Conservation (phyloP, 2,329 filamentous ascomycete species). For the Penicillium sp. region DNA sequence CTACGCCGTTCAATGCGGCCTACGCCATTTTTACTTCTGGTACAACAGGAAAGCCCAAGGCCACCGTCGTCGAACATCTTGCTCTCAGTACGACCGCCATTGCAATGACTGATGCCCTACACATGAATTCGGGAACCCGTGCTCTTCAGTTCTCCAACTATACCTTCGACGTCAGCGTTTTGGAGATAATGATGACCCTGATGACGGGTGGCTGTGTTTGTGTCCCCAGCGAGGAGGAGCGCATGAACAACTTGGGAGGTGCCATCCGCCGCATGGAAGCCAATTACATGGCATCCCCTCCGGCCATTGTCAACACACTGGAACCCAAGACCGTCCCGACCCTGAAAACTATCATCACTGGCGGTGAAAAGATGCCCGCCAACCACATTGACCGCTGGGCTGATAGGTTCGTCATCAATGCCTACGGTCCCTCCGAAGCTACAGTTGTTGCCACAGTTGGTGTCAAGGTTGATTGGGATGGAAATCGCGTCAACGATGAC, state of each 20-base stretch:
- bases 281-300: slow-evolving; percentile 57
- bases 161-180: slow-evolving; percentile 54
- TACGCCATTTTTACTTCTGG: slow-evolving; percentile 62
- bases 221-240: slow-evolving; percentile 53
- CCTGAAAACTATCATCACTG: slow-evolving; percentile 44
- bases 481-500: slow-evolving; percentile 30
- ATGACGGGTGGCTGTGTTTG: slow-evolving; percentile 60
- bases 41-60: slow-evolving; percentile 57
- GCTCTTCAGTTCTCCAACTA: slow-evolving; percentile 59
- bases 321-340: slow-evolving; percentile 45
- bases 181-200: slow-evolving; percentile 56
- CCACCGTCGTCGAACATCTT: slow-evolving; percentile 61
- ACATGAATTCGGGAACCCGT: slow-evolving; percentile 53
- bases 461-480: slow-evolving; percentile 31
- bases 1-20: slow-evolving; percentile 40
- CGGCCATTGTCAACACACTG: slow-evolving; percentile 54
- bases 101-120: slow-evolving; percentile 51
- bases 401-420: slow-evolving; percentile 46
- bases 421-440: slow-evolving; percentile 45
- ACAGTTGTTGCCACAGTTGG: slow-evolving; percentile 36
- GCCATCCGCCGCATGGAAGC: slow-evolving; percentile 53
- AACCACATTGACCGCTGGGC: slow-evolving; percentile 46
- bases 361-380: slow-evolving; percentile 46
- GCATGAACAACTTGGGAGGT: slow-evolving; percentile 51
- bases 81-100: slow-evolving; percentile 56